Base-by-base conservation (phyloP, 2,329 filamentous ascomycete genomes). In the Alternaria consortialis region DNA sequence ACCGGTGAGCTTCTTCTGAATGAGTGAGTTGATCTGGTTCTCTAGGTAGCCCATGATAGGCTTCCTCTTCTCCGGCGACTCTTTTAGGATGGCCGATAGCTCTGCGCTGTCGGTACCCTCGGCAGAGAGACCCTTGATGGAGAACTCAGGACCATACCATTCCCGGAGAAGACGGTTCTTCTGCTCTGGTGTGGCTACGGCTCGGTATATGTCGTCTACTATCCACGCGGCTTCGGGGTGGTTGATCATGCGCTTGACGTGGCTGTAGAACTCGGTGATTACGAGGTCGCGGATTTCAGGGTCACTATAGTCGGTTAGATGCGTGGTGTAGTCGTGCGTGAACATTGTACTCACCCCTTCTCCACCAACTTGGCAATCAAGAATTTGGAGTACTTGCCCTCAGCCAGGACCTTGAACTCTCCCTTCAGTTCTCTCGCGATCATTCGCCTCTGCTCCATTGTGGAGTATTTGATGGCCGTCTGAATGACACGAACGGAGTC, bases 171-270 rank as follows among this genome's bases (percentile, higher is more conserved):
- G 85, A 48, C 87, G 87, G 34, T 91, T 90, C 81, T 94, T 97
- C 77, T 99, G 95, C 70, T 92, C 86, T 74, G 90, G 89, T 23
- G 91, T 95, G 9, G 94, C 94, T 58, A 94, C 90, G 48, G 90
- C 91, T 63, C 95, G 89, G 83, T 98, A 99, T 68, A 97, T 91
- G 79, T 99, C 95, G 78, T 99, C 96, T 42, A 99, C 84, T 70
- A 99, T 98, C 94, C 95, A 99, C 40, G 93, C 94, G 32, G 92
- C 95, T 80, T 99, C 96, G 1, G 94, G 88, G 80, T 99, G 95
- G 79, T 97, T 95, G 78, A 98, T 97, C 74, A 98, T 84, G 74
- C 93, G 92, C 76, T 92, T 91, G 64, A 98, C 91, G 78, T 94
- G 90, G 60, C 95, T 94, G 79, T 95, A 97, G 81, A 99, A 98